Evolutionary conservation across 768 basidiomycete species (phyloP), one percentile per base, ranked within the genome.

Genomic region (Thelephora aurantiotincta): DNA sequence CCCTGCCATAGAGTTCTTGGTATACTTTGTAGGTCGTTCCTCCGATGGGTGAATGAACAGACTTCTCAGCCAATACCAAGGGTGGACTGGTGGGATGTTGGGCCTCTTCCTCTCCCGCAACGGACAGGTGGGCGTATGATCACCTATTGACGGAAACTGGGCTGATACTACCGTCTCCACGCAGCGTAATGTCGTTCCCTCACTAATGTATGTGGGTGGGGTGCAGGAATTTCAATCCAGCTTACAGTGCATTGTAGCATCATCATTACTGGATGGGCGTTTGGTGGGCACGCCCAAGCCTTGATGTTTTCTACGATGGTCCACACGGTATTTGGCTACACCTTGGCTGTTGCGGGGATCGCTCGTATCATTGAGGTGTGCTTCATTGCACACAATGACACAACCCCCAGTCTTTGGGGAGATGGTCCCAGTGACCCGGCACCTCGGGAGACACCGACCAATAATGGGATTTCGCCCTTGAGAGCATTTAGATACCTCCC

Each of bases 21-120:
- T 26, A 70, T 87, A 19, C 66, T 87, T 33, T 86, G 82, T 82
- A 66, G 44, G 75, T 55, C 18, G 33, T 11, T n/a, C 2, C n/a
- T 14, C 7, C 44, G 13, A 16, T 30, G n/a, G 19, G 26, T 14
- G 38, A 22, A 19, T 18, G 11, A 11, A 33, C 16, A 11, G 35
- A 52, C 48, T 46, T 19, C 11, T 43, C 35, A 23, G n/a, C 37
- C 38, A 14, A 41, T 48, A 5, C 49, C 35, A 50, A 85, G 83
- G 90, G 93, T 93, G 89, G 89, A 73, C 83, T 13, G 93, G 93
- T 47, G 93, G 93, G 16, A 67, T 80, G n/a, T 67, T 97, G 4
- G 93, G 91, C 2, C 82, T 96, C 45, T 82, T 80, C 58, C 72
- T 94, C 11, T 71, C 85, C 2, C 71, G 84, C 48, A 81, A 82